These are phyloP conservation scores for Penicillium sp. DNA, from an alignment of 2,329 filamentous ascomycete genomes.

Conservation along the genomic window DNA sequence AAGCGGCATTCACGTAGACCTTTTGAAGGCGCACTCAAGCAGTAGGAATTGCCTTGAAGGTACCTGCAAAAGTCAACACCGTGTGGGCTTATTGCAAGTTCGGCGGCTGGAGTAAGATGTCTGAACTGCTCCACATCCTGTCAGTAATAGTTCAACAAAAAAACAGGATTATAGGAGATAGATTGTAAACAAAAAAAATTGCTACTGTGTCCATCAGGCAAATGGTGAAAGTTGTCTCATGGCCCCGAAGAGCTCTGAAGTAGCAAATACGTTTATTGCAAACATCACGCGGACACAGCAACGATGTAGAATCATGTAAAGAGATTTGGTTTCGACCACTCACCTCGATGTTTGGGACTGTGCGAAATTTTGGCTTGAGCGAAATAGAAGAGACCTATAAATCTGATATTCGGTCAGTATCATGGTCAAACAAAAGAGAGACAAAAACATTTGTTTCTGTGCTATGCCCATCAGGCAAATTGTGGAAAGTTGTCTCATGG, in stretches of 20 bases:
- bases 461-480: background rate
- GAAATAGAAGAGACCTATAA: background rate
- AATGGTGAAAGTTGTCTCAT: constrained; percentile 97
- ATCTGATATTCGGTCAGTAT: background rate
- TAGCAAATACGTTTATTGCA: constrained; percentile 99
- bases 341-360: background rate
- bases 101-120: too few species aligned
- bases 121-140: too few species aligned
- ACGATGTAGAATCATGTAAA: background rate
- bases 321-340: background rate
- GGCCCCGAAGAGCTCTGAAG: constrained; percentile 93
- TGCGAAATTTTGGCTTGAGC: background rate
- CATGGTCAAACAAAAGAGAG: background rate
- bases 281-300: constrained; percentile 75
- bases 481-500: constrained; percentile 97
- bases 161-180: too few species aligned
- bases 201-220: background rate
- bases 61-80: too few species aligned
- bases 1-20: too few species aligned
- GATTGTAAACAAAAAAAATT: background rate
- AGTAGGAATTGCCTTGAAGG: too few species aligned
- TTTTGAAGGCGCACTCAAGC: too few species aligned
- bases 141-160: too few species aligned
- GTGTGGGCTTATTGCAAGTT: too few species aligned
- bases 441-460: background rate